Evolutionary conservation across 2,329 filamentous ascomycete species (phyloP).

Genomic region (Stachybotrys elegans): DNA sequence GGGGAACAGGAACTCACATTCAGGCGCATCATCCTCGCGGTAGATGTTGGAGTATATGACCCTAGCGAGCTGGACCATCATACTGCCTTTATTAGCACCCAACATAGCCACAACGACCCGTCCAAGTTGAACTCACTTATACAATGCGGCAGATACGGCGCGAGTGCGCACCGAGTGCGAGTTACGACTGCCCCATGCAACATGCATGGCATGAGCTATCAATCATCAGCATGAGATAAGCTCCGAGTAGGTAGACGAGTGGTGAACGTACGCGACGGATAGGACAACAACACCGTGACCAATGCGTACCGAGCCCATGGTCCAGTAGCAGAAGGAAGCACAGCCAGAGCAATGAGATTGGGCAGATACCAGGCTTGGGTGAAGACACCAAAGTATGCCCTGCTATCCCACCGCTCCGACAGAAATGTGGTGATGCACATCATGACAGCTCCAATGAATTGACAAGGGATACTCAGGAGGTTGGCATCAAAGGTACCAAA

Average conservation of each 20-base stretch:
- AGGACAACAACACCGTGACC: slow-evolving; percentile 25
- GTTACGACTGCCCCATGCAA: slow-evolving; percentile 48
- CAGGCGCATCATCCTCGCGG: slow-evolving; percentile 37
- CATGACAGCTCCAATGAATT: slow-evolving; percentile 3
- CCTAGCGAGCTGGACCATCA: slow-evolving; percentile 40
- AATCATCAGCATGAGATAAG: slow-evolving; percentile 1
- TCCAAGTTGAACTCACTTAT: slow-evolving; percentile 8
- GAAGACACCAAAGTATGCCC: slow-evolving; percentile 22
- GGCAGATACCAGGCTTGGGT: slow-evolving; percentile 28
- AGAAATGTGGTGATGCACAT: slow-evolving; percentile 20
- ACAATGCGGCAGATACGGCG: slow-evolving; percentile 53
- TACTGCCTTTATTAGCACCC: slow-evolving; percentile 7
- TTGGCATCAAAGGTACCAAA: slow-evolving; percentile 39
- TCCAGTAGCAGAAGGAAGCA: slow-evolving; percentile 20
- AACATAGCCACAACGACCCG: neutral
- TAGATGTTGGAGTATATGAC: slow-evolving; percentile 44
- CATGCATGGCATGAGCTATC: slow-evolving; percentile 39
- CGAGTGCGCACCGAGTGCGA: slow-evolving; percentile 56
- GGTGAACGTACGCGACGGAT: slow-evolving; percentile 18
- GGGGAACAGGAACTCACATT: neutral
- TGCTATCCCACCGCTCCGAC: slow-evolving; percentile 23
- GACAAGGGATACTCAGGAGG: slow-evolving; percentile 39
- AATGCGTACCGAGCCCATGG: slow-evolving; percentile 24
- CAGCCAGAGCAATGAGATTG: slow-evolving; percentile 23
- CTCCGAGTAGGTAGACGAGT: neutral